These are phyloP conservation scores for Margaritispora aquatica DNA, from an alignment of 495 filamentous ascomycete species.

Conservation along the genomic window DNA sequence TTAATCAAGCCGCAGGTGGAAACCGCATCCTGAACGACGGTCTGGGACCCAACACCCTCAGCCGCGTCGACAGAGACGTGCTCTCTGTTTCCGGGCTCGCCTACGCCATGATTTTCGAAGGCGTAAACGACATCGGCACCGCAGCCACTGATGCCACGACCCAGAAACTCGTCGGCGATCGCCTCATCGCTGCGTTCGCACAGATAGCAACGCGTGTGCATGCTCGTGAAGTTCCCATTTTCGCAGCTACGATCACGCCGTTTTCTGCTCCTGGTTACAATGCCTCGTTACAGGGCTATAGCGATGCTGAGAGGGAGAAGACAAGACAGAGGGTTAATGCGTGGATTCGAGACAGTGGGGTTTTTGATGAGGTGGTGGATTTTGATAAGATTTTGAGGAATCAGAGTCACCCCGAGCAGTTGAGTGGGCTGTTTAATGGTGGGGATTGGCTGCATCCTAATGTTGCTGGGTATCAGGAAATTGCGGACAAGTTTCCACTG, in stretches of 20 bases:
- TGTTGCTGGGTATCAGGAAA: constrained; percentile 52
- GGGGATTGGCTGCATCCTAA: constrained; percentile 71
- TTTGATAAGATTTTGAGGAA: constrained; percentile 55
- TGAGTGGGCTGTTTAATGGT: constrained; percentile 50
- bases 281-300: constrained; percentile 43
- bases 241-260: constrained; percentile 64
- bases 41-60: constrained; percentile 54
- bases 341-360: constrained; percentile 52
- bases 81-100: constrained; percentile 47
- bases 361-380: constrained; percentile 58
- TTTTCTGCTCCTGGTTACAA: constrained; percentile 35
- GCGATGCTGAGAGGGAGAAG: constrained; percentile 45
- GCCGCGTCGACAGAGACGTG: constrained; percentile 60
- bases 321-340: constrained; percentile 54
- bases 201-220: constrained; percentile 54
- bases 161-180: constrained; percentile 44
- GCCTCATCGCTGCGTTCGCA: constrained; percentile 46
- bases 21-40: constrained; percentile 60
- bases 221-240: constrained; percentile 46
- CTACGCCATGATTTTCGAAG: constrained; percentile 66
- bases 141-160: constrained; percentile 37
- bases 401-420: constrained; percentile 32
- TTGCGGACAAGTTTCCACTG: constrained; percentile 56
- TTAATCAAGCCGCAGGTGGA: constrained; percentile 70
- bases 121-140: constrained; percentile 62